Evolutionary conservation across 805 yeast genomes (phyloP), one percentile per base, ranked within the genome.

Genomic region (Hanseniaspora valbyensis): DNA sequence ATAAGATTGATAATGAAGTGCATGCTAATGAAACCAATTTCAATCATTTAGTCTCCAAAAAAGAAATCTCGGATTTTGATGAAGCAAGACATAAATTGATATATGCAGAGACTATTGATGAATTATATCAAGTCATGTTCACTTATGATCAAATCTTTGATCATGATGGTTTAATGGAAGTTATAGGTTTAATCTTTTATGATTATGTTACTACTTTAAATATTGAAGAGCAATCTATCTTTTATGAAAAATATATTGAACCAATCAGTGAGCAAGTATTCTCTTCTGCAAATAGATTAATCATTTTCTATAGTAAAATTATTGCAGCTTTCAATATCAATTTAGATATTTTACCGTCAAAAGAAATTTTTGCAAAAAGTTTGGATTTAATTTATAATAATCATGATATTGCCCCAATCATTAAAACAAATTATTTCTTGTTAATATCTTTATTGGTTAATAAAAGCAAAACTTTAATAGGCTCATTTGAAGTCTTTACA

Each of bases 401-500:
- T n/a, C 12, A 29, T 7, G 46, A 57, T 2, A 57, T 44, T 7
- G 37, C 42, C 22, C 44, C 43, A 32, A 52, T 53, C 10, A 42
- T 61, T 12, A 48, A 57, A 38, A 54, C 52, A 53, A 76, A 77
- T 0, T 77, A 77, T 55, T 66, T 83, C 36, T 77, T 84, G 52
- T 61, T 73, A 13, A 54, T 81, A 5, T 67, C 84, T 0, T 56
- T 83, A 30, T 52, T 79, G 4, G 67, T 74, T 22, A 85, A 85
- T 64, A 78, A 78, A 58, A 77, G 79, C 77, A 55, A 68, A 12
- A 40, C 52, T 4, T 16, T 33, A 24, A 33, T 40, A 10, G 52
- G 56, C 16, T 48, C 51, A 8, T 18, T 48, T 25, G 37, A 45
- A 3, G 53, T 63, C 3, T 30, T 61, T 3, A 54, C 58, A 22